phyloP scores from a whole-genome alignment of 176 grass and related monocot species.

The Poa annua region DNA sequence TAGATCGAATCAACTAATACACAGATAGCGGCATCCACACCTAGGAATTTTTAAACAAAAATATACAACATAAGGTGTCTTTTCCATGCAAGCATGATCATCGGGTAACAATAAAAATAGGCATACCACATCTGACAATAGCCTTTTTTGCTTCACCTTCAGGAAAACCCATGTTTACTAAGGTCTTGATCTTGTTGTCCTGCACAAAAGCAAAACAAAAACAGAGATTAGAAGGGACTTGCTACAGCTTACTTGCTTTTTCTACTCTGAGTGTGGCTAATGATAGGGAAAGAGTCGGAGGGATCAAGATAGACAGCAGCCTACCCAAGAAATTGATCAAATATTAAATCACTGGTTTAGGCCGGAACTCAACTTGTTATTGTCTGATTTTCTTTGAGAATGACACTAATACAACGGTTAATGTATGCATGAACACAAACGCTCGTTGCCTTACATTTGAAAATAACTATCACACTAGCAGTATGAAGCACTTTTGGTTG shows the following conservation, averaged over 20 bases:
- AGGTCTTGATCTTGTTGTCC: conserved; percentile 51
- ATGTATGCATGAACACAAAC: conserved; percentile 15
- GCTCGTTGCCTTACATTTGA: neutral
- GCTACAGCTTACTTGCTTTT: neutral
- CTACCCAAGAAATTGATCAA: neutral
- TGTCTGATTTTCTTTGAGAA: neutral
- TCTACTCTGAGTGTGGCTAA: neutral
- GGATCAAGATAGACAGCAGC: too few relatives aligned
- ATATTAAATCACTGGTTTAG: neutral
- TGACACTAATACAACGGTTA: neutral
- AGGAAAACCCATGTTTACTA: conserved; percentile 76
- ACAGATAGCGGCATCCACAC: conserved; percentile 55
- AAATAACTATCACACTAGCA: neutral
- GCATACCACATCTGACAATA: conserved; percentile 77
- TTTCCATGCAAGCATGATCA: neutral
- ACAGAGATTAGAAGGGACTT: conserved; percentile 18
- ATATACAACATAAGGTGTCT: conserved; percentile 1
- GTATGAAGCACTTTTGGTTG: conserved; percentile 81
- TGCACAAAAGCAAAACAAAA: conserved; percentile 52
- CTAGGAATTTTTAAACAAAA: conserved; percentile 44
- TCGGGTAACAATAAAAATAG: conserved; percentile 8
- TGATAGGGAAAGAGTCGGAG: neutral
- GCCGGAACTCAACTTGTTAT: neutral
- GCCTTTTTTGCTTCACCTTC: conserved; percentile 57
- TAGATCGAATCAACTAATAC: conserved; percentile 71